Percentiles rank a stretch among this genome's conserved stretches.
These are phyloP conservation scores for Agrocybe chaxingu DNA, from an alignment of 768 basidiomycete species.

Conservation along the genomic window DNA sequence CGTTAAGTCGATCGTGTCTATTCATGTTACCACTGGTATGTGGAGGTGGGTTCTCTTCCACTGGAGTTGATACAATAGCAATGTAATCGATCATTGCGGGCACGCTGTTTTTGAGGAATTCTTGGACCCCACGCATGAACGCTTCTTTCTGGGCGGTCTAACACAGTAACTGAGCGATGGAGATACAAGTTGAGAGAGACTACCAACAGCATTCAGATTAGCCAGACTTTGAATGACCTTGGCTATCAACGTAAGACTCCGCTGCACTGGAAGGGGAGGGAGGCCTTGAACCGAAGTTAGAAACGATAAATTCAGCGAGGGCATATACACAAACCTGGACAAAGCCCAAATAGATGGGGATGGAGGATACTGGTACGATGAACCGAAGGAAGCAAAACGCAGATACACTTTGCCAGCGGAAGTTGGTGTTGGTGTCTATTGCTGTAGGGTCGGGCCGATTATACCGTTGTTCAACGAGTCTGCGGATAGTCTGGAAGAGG, in stretches of 20 bases:
- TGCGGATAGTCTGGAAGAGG: conserved; percentile 67
- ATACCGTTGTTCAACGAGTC: conserved; percentile 68
- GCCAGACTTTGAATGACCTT: conserved; percentile 90
- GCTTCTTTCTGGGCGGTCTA: conserved; percentile 72
- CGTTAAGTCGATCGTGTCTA: conserved; percentile 49
- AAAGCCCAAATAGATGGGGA: conserved; percentile 80
- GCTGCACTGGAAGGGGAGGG: conserved; percentile 62
- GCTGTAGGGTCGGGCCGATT: conserved; percentile 31
- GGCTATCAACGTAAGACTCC: conserved; percentile 81
- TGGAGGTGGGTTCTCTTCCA: conserved; percentile 11
- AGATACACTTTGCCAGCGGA: conserved; percentile 81
- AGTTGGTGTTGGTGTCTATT: conserved; percentile 45
- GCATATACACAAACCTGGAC: conserved; percentile 48
- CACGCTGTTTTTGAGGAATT: conserved; percentile 62
- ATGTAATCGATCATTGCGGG: conserved; percentile 81
- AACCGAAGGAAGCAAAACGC: conserved; percentile 90
- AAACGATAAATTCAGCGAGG: conserved; percentile 2
- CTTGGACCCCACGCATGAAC: conserved; percentile 77
- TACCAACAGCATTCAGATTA: conserved; percentile 70
- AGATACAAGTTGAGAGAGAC: neutral
- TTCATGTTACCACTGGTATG: conserved; percentile 16
- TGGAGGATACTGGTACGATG: conserved; percentile 86
- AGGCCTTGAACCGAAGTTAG: conserved; percentile 44
- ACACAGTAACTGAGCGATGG: neutral
- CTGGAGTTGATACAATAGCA: conserved; percentile 62